Evolutionary conservation across 257 asterid species (phyloP), one percentile per base, ranked within the genome.

Genomic region (Forsythia suspensa): DNA sequence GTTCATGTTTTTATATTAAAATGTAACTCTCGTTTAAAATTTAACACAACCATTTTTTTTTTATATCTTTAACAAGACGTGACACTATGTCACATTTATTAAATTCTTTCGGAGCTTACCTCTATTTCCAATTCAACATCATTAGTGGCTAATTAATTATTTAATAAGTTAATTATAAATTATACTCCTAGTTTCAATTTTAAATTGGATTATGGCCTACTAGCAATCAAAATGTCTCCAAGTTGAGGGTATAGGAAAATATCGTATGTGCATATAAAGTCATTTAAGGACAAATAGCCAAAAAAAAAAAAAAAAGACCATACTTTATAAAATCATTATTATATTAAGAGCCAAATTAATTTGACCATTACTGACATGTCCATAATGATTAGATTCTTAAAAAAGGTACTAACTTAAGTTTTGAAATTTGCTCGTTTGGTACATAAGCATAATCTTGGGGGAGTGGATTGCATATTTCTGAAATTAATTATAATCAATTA

Each of bases 181-280:
- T 76, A 18, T 3, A 20, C 36, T 59, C 36, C 10, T 59, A 20
- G 72, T 21, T 76, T 41, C 65, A 76, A 61, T 65, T 43, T 71
- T 65, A 39, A 65, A 55, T 78, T 71, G 68, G 57, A 57, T 6
- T 66, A 73, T 73, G 75, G 12, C 79, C 70, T 69, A 51, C 44
- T 24, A 38, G 71, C 66, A 73, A 80, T 67, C 61, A 52, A 66
- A 67, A 68, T 73, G 75, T 80, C 76, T 20, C 67, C 29, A 59
- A 15, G 12, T 11, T 1, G 52, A 72, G 8, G 24, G 57, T 51
- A 8, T 73, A 15, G 44, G 67, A 5, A 52, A 48, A 48, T 12
- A 24, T 5, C 18, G 9, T 18, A 51, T 51, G 1, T 71, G 55
- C 34, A 29, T 29, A 70, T 42, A 46, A 43, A 48, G 11, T 18